phyloP scores from a whole-genome alignment of 257 asterid genomes.

The Apocynum venetum region DNA sequence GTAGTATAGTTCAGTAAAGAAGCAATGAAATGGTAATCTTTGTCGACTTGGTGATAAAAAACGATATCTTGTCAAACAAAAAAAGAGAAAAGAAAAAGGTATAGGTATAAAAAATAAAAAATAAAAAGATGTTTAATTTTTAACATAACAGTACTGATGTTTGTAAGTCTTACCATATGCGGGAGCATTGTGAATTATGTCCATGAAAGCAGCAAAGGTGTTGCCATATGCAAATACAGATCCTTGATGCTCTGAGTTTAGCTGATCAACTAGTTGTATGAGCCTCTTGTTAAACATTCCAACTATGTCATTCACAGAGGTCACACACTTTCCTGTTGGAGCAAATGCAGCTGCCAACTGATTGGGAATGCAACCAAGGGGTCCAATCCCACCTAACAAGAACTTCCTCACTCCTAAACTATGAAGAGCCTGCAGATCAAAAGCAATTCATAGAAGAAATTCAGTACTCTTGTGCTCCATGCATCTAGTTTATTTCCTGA shows the following conservation, averaged over 20 bases:
- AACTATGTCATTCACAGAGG: conserved; percentile 36
- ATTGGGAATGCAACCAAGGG: conserved; percentile 81
- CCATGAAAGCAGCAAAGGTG: conserved; percentile 46
- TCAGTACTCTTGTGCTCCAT: no score
- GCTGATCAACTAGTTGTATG: conserved; percentile 42
- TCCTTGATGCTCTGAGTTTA: conserved; percentile 36
- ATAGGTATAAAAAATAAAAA: no score
- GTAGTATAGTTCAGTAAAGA: no score
- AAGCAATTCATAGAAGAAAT: no score
- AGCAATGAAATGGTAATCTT: no score
- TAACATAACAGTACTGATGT: no score
- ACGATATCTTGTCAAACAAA: no score
- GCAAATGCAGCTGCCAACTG: conserved; percentile 43
- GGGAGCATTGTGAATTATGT: conserved; percentile 47
- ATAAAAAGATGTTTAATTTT: no score
- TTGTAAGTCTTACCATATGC: conserved; percentile 37
- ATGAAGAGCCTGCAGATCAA: conserved; percentile 36
- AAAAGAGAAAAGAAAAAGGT: no score
- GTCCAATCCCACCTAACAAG: conserved; percentile 59
- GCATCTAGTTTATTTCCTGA: no score
- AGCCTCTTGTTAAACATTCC: conserved; percentile 46
- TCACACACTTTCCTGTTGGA: conserved; percentile 50
- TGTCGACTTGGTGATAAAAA: no score
- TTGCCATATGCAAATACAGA: conserved; percentile 56
- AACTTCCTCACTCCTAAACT: conserved; percentile 56